Conservation (phyloP, 805 yeast species). For the Candida wancherniae region DNA sequence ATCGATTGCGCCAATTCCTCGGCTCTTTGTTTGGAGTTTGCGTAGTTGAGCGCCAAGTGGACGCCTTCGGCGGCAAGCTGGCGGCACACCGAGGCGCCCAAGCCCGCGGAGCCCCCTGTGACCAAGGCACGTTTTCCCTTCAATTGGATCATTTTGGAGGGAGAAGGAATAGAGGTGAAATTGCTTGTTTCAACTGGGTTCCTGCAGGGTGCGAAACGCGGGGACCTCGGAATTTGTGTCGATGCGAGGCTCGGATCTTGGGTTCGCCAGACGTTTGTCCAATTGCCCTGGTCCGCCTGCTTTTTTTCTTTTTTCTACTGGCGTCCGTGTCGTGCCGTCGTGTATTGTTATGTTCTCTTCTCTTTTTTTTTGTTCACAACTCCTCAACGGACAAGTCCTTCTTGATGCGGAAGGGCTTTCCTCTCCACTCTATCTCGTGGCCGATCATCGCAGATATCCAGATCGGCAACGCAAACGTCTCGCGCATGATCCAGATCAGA, state of each 20-base stretch:
- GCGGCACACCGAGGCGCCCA: slow-evolving; percentile 29
- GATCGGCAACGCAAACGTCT: slow-evolving; percentile 71
- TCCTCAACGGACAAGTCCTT: slow-evolving; percentile 77
- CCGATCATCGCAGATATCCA: slow-evolving; percentile 83
- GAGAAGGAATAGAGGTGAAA: slow-evolving; percentile 7
- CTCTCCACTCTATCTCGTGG: slow-evolving; percentile 72
- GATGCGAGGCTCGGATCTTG: too few relatives aligned
- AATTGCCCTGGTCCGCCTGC: too few relatives aligned
- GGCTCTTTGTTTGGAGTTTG: slow-evolving; percentile 26
- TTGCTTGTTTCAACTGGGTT: too few relatives aligned
- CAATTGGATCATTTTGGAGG: slow-evolving; percentile 12
- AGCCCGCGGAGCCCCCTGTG: slow-evolving; percentile 22
- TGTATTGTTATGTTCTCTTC: too few relatives aligned
- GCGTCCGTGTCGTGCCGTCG: too few relatives aligned
- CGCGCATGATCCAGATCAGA: slow-evolving; percentile 61
- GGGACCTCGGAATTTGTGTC: too few relatives aligned
- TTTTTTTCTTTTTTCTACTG: too few relatives aligned
- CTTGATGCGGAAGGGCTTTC: slow-evolving; percentile 66
- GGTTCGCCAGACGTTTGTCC: too few relatives aligned
- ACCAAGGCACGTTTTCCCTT: slow-evolving; percentile 26
- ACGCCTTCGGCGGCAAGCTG: slow-evolving; percentile 33
- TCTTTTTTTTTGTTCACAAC: too few relatives aligned
- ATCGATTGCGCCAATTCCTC: slow-evolving; percentile 17
- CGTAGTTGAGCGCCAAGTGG: slow-evolving; percentile 29
- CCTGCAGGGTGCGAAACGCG: too few relatives aligned